Base-by-base conservation (phyloP, 2,329 filamentous ascomycete genomes). In the Magnaporthiopsis rhizophila region DNA sequence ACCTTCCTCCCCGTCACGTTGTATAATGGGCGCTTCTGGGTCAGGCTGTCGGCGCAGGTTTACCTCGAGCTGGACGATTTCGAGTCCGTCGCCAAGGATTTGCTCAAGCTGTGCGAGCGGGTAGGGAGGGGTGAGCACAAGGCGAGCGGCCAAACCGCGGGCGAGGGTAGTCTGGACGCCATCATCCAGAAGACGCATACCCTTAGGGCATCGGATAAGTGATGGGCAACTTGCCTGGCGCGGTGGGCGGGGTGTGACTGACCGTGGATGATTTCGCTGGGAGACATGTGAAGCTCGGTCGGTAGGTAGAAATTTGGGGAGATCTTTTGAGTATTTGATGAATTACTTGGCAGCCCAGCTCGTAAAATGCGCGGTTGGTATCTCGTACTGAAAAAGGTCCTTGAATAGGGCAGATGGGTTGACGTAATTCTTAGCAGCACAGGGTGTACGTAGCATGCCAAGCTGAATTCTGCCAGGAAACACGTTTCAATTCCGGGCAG, bases 51-150 rank as follows among this genome's bases (percentile, higher is more conserved):
- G 72, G 91, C 85, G 18, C 92, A 97, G 79, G 83, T 95, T 0
- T 98, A 95, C 73, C 76, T 97, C n/a, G 91, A 91, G 32, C 73
- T 88, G 68, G 80, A 81, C 15, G 92, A 97, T 74, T 97, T 95
- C 71, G 84, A 89, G 72, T 90, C 85, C 83, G 82, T 83, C 4
- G 90, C 81, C 0, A 70, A 76, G 59, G 74, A 79, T 7, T 70
- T 89, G 69, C 76, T 79, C 68, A 66, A 66, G 32, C 65, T 72
- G 2, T 68, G 68, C 58, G 61, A 65, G 12, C 61, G 62, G 18
- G 53, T 67, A 45, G 65, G 65, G 36, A 62, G 61, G 26, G 67
- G 69, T 2, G 67, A 67, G 18, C 36, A 59, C 36, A 62, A 57
- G 18, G 56, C 45, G 45, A 11, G 45, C 45, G 21, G 45, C 18